Evolutionary conservation across 495 filamentous ascomycete genomes (phyloP).

Genomic region (Zalerion maritima): DNA sequence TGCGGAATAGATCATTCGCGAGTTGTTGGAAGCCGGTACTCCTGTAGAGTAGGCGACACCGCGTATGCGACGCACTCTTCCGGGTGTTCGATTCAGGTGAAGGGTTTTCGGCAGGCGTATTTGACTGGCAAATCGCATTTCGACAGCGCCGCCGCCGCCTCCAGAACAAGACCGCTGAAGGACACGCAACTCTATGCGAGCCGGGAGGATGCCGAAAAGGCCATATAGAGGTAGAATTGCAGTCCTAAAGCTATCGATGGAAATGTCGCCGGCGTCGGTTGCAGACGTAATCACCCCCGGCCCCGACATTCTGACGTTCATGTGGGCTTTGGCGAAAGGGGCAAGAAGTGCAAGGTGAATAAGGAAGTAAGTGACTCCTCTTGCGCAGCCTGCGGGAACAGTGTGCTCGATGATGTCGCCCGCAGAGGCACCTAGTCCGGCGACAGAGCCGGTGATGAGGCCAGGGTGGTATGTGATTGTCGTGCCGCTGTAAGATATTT

Average conservation of each 20-base stretch:
- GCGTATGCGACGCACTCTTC: slow-evolving; percentile 73
- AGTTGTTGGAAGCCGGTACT: slow-evolving; percentile 81
- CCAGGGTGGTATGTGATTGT: slow-evolving; percentile 83
- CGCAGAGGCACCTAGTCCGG: slow-evolving; percentile 46
- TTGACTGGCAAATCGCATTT: slow-evolving; percentile 82
- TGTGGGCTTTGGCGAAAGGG: slow-evolving; percentile 76
- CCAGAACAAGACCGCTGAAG: slow-evolving; percentile 64
- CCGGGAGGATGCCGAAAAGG: slow-evolving; percentile 67
- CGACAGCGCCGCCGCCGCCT: slow-evolving; percentile 68
- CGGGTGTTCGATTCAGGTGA: slow-evolving; percentile 66
- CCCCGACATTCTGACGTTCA: slow-evolving; percentile 80
- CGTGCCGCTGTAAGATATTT: slow-evolving; percentile 91
- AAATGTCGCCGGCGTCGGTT: slow-evolving; percentile 67
- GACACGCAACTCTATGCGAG: slow-evolving; percentile 77
- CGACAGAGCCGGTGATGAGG: slow-evolving; percentile 66
- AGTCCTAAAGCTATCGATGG: slow-evolving; percentile 83
- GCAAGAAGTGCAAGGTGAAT: slow-evolving; percentile 79
- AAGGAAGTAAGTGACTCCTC: slow-evolving; percentile 86
- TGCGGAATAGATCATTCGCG: slow-evolving; percentile 83
- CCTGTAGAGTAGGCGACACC: slow-evolving; percentile 89
- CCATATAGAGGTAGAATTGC: slow-evolving; percentile 82
- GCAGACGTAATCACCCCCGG: slow-evolving; percentile 87
- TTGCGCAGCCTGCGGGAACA: slow-evolving; percentile 54
- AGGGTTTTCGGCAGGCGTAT: slow-evolving; percentile 86
- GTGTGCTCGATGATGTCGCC: slow-evolving; percentile 66